A percentile compares a stretch with the other conserved stretches of the same genome.
Conservation (phyloP, 495 filamentous ascomycete species). For the Talaromyces borbonicus region DNA sequence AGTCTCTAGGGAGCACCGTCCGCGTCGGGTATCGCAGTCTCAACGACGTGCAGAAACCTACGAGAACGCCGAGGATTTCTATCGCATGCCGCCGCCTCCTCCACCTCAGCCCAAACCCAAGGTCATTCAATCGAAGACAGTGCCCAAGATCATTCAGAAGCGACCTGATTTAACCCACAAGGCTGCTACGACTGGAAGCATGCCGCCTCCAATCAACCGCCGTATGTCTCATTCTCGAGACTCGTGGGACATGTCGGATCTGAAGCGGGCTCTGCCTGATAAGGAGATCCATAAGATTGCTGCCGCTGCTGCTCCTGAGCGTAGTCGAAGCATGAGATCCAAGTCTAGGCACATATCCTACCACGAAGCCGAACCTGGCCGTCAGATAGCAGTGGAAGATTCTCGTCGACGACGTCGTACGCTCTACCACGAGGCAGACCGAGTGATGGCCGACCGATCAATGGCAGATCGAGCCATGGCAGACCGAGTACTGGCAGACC, state of each 20-base stretch:
- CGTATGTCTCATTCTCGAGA: conserved; percentile 18
- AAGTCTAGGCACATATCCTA: conserved; percentile 25
- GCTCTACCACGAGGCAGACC: conserved; percentile 18
- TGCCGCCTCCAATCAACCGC: conserved; percentile 18
- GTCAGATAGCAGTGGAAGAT: conserved; percentile 25
- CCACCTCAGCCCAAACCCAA: conserved; percentile 23
- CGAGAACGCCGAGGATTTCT: conserved; percentile 33
- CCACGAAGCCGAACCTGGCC: conserved; percentile 20
- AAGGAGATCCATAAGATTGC: conserved; percentile 14
- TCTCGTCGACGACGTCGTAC: conserved; percentile 24
- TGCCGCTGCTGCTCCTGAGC: conserved; percentile 20
- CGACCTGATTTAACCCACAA: conserved; percentile 24
- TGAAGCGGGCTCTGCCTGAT: conserved; percentile 25
- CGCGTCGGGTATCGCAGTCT: conserved; percentile 12
- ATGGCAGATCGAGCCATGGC: too few species aligned
- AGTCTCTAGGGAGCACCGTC: conserved; percentile 18
- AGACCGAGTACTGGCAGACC: too few species aligned
- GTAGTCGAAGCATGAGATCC: conserved; percentile 23
- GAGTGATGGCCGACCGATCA: too few species aligned
- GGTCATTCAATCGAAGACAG: conserved; percentile 15
- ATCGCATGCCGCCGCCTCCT: conserved; percentile 32
- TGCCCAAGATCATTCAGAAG: conserved; percentile 29
- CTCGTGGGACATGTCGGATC: conserved; percentile 24
- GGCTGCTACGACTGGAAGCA: conserved; percentile 15
- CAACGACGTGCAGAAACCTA: conserved; percentile 10